Evolutionary conservation across 495 filamentous ascomycete species (phyloP), one percentile per base, ranked within the genome.

Genomic region (Aspergillus conjunctus): DNA sequence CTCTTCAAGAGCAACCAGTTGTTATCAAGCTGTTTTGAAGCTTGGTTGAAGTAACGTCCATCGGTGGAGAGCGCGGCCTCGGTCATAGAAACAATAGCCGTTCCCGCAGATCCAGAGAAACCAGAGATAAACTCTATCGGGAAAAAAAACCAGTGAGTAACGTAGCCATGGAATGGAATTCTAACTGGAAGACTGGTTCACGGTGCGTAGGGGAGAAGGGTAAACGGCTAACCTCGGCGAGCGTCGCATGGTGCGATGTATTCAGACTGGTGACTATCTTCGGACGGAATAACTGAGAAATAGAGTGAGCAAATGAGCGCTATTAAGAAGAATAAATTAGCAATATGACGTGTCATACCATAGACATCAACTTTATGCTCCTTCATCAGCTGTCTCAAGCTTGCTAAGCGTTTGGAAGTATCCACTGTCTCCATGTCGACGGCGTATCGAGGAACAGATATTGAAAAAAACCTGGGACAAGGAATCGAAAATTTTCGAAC

Each of bases 11-110:
- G 83, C 41, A 82, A 71, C 95, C 95, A 99, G 73, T 97, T 97
- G 62, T 71, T 79, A 69, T 98, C 95, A 37, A 99, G 84, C 73
- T 99, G 93, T 67, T 94, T 89, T 48, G 86, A 78, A 49, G 95
- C 95, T 74, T 99, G 95, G 76, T 97, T 98, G 81, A 98, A 98
- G 75, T 99, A 99, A 45, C 95, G 88, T 21, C 95, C 95, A 72
- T 99, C 95, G 31, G 95, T 99, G 21, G 93, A 89, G 41, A 99
- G 78, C 18, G 92, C 90, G 1, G 95, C 95, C 73, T 93, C 92
- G 58, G 90, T 88, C 45, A 83, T 80, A 18, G 92, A 96, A 50
- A 99, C 79, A 51, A 98, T 87, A 26, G 93, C 95, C 32, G 89
- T 95, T 49, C 95, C 95, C 15, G 95, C 93, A 33, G 95, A 99